Conservation (phyloP, 495 filamentous ascomycete species). For the Aspergillus bertholletiae region DNA sequence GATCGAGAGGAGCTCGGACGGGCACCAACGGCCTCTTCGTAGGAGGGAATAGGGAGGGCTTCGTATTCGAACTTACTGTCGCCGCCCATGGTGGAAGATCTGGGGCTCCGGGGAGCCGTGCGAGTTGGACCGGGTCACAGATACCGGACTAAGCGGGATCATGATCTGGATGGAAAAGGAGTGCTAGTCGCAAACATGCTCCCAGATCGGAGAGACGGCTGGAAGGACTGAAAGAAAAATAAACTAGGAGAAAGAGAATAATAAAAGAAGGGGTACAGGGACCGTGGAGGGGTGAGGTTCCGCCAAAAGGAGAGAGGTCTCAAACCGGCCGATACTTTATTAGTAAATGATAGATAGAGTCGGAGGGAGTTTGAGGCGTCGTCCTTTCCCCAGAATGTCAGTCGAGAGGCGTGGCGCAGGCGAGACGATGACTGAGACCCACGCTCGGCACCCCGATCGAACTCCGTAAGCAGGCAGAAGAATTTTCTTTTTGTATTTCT, state of each 20-base stretch:
- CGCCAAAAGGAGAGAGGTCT: constrained; percentile 1
- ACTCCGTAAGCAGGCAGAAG: constrained; percentile 7
- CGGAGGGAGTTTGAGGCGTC: not conserved
- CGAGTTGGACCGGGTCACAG: constrained; percentile 26
- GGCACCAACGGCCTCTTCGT: constrained; percentile 81
- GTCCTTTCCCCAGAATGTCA: constrained; percentile 10
- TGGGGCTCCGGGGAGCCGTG: constrained; percentile 34
- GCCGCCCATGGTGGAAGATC: constrained; percentile 47
- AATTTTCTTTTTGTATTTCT: not conserved
- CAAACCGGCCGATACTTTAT: not conserved
- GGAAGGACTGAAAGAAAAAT: not conserved
- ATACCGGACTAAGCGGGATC: constrained; percentile 34
- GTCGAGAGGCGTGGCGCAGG: constrained; percentile 5
- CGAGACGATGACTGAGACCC: not conserved
- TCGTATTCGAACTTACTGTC: constrained; percentile 63
- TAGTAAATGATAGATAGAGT: not conserved
- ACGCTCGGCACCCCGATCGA: constrained; percentile 5
- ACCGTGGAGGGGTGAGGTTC: constrained; percentile 1
- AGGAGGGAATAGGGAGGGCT: constrained; percentile 81
- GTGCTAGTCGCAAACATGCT: constrained; percentile 31
- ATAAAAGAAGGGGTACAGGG: constrained; percentile 8
- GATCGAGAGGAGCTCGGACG: constrained; percentile 61
- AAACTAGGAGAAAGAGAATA: constrained; percentile 4
- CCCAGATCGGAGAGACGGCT: constrained; percentile 12
- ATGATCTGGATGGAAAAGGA: constrained; percentile 42